Evolutionary conservation across 78 protist species (phyloP).

Genomic region (Mantamonas sphyraenae): DNA sequence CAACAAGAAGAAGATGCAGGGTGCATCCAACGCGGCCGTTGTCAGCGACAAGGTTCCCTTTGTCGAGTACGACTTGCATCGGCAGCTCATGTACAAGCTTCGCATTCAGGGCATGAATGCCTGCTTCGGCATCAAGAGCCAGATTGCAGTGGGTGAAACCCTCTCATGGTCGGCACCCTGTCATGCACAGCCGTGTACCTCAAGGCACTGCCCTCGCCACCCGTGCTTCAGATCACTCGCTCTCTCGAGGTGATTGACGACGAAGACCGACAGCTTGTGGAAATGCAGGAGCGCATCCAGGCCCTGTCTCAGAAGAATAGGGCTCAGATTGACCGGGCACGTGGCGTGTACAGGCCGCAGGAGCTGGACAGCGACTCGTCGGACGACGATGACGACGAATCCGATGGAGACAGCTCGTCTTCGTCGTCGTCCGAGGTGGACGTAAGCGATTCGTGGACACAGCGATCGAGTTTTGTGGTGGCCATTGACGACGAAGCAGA

Average conservation of each 20-base stretch:
- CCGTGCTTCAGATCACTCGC: conserved; percentile 38
- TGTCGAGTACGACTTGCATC: conserved; percentile 74
- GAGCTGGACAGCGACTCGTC: no score
- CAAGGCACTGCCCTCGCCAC: conserved; percentile 49
- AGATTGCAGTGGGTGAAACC: conserved; percentile 48
- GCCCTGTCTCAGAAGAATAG: no score
- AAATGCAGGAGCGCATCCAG: conserved; percentile 32
- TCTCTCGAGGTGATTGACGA: conserved; percentile 35
- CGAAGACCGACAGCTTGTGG: conserved; percentile 18
- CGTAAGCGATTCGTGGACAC: no score
- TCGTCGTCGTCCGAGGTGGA: no score
- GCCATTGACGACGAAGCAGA: conserved; percentile 54
- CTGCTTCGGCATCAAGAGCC: conserved; percentile 45
- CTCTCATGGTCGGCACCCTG: conserved; percentile 52
- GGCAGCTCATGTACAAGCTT: conserved; percentile 63
- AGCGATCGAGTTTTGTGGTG: conserved; percentile 36
- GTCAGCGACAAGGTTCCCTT: conserved; percentile 65
- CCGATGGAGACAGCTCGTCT: no score
- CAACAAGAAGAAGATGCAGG: conserved; percentile 6
- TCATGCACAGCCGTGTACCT: conserved; percentile 60
- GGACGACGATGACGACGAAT: neutral
- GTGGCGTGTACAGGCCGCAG: no score
- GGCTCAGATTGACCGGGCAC: no score
- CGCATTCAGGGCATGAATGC: conserved; percentile 65
- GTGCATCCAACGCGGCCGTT: conserved; percentile 50